Percentiles rank a stretch among this genome's conserved stretches.
Conservation (phyloP, 2,329 filamentous ascomycete genomes). For the Onygena corvina region DNA sequence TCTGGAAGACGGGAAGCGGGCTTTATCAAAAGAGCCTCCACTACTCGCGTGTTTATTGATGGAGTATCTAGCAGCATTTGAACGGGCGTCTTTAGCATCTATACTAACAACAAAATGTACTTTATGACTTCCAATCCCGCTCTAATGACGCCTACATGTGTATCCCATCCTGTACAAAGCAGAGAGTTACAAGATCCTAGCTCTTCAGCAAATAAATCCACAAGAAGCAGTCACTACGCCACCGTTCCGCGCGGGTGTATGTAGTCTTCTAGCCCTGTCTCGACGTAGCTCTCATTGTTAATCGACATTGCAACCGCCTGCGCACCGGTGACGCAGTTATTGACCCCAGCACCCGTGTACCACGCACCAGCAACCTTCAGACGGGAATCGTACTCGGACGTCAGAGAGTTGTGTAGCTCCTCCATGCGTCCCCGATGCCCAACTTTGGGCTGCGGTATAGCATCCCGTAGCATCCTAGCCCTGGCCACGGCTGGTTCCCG, state of each 20-base stretch:
- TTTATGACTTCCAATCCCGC: not conserved
- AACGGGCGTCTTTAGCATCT: no score
- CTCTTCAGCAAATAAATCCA: no score
- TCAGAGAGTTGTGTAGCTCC: constrained; percentile 44
- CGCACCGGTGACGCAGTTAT: constrained; percentile 33
- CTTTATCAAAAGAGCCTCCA: no score
- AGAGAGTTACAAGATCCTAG: not conserved
- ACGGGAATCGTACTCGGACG: constrained; percentile 46
- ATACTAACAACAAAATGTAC: no score
- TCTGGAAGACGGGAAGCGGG: no score
- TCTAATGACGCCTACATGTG: not conserved
- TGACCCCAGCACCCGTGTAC: constrained; percentile 41
- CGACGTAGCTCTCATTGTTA: constrained; percentile 1
- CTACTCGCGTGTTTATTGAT: no score
- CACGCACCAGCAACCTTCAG: constrained; percentile 52
- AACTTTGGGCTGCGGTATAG: constrained; percentile 82
- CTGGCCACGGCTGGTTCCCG: constrained; percentile 49
- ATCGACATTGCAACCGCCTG: not conserved
- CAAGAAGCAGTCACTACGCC: not conserved
- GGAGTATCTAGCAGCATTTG: no score
- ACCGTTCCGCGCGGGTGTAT: not conserved
- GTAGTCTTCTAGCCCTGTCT: constrained; percentile 29
- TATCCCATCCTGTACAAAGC: not conserved
- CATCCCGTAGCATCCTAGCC: constrained; percentile 53
- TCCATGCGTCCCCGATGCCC: constrained; percentile 58